phyloP scores from a whole-genome alignment of 371 early-diverging fungal species.

The Fennellomyces sp. region DNA sequence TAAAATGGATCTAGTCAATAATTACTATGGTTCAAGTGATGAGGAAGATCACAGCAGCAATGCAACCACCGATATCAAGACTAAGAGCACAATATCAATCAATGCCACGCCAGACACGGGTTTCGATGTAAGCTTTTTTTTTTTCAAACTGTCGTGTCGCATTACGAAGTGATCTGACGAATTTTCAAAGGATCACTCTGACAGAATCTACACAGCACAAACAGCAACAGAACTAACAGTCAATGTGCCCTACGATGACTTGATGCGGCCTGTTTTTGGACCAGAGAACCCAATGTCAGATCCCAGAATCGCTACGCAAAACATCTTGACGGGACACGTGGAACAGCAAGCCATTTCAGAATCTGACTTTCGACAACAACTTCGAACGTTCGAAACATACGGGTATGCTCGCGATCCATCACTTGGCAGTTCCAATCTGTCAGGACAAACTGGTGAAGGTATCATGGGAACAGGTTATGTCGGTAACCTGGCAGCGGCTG shows the following conservation, averaged over 20 bases:
- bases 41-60: conserved; percentile 36
- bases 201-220: conserved; percentile 59
- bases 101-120: conserved; percentile 80
- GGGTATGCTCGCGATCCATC: conserved; percentile 90
- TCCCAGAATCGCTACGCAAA: conserved; percentile 56
- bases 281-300: conserved; percentile 77
- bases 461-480: conserved; percentile 68
- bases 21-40: conserved; percentile 59
- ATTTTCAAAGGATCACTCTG: conserved; percentile 26
- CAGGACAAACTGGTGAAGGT: conserved; percentile 59
- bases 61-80: not conserved
- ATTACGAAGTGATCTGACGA: not conserved
- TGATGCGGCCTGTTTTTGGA: conserved; percentile 69
- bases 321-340: conserved; percentile 79
- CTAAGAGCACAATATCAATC: conserved; percentile 25
- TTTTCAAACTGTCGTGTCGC: not conserved
- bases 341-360: conserved; percentile 82
- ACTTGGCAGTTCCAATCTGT: conserved; percentile 37
- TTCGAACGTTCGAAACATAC: conserved; percentile 78
- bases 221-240: conserved; percentile 71
- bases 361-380: conserved; percentile 76
- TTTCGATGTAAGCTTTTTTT: conserved; percentile 57
- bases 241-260: conserved; percentile 80
- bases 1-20: conserved; percentile 40
- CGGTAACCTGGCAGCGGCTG: conserved; percentile 66